Conservation (phyloP, 306 rosid species). For the Vicia sativa region DNA sequence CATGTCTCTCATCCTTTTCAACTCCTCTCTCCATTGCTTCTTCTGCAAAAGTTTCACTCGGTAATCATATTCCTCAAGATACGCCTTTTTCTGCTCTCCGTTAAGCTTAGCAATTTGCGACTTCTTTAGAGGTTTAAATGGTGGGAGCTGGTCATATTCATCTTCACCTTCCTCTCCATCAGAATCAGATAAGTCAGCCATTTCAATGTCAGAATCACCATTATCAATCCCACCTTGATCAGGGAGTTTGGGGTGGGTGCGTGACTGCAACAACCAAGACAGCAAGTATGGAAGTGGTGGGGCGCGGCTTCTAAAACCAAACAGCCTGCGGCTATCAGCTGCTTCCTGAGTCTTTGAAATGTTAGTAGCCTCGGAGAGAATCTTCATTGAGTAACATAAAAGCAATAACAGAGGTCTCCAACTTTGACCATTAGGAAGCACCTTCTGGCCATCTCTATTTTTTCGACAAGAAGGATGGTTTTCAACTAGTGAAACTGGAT, state of each 20-base stretch:
- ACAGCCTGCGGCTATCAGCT: conserved; percentile 77
- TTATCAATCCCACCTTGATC: conserved; percentile 84
- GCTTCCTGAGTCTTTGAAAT: conserved; percentile 76
- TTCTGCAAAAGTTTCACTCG: conserved; percentile 93
- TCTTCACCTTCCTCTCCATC: conserved; percentile 90
- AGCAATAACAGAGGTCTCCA: conserved; percentile 92
- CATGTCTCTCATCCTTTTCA: conserved; percentile 88
- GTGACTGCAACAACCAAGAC: conserved; percentile 90
- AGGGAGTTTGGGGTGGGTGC: conserved; percentile 86
- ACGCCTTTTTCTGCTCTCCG: conserved; percentile 81
- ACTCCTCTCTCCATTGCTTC: conserved; percentile 95
- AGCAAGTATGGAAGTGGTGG: conserved; percentile 93
- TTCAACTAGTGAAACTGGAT: conserved; percentile 88
- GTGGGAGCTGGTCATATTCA: conserved; percentile 94
- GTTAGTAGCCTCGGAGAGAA: conserved; percentile 72
- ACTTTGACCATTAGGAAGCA: conserved; percentile 92
- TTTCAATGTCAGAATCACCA: conserved; percentile 90
- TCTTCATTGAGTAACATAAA: conserved; percentile 85
- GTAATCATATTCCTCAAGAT: conserved; percentile 92
- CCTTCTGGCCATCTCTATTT: conserved; percentile 92
- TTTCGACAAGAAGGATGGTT: conserved; percentile 95
- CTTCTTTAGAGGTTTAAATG: conserved; percentile 92
- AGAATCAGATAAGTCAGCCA: conserved; percentile 87
- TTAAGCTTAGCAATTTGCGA: conserved; percentile 84
- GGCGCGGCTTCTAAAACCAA: conserved; percentile 85